Conservation (phyloP, 208 protist genomes). For the Kentomonas sorsogonicus region DNA sequence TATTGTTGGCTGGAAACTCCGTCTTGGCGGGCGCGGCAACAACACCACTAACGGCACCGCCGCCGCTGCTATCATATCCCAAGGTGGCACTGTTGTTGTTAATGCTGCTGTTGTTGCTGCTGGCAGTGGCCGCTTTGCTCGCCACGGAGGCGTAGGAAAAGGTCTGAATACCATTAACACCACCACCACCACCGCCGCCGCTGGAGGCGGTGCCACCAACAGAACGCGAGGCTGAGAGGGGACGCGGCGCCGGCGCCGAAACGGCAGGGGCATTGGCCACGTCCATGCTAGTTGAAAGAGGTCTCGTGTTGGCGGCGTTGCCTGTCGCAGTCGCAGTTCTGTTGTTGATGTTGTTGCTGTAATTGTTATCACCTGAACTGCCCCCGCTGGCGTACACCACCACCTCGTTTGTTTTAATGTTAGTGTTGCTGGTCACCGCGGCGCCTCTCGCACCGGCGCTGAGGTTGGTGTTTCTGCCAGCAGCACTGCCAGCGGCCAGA, state of each 20-base stretch:
- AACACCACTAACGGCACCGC: too few species aligned
- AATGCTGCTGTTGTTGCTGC: conserved; percentile 2
- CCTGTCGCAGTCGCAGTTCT: not conserved
- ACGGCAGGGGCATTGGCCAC: not conserved
- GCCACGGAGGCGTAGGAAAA: not conserved
- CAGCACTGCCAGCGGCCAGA: too few species aligned
- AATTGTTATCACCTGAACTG: not conserved
- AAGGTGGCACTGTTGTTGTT: conserved; percentile 5
- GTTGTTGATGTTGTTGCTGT: not conserved
- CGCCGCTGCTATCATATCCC: too few species aligned
- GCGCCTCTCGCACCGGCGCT: not conserved
- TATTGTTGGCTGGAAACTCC: too few species aligned
- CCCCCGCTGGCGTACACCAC: not conserved
- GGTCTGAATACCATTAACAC: not conserved
- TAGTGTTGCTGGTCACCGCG: not conserved
- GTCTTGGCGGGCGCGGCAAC: too few species aligned
- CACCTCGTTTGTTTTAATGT: too few species aligned
- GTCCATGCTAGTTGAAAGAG: not conserved
- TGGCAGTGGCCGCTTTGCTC: not conserved
- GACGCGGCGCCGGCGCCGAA: too few species aligned
- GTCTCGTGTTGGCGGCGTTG: not conserved
- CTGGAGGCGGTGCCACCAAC: too few species aligned
- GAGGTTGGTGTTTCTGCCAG: too few species aligned
- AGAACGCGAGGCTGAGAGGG: too few species aligned
- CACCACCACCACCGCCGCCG: not conserved